Percentiles rank a stretch among this genome's conserved stretches.
Evolutionary conservation across 495 filamentous ascomycete species (phyloP).

Genomic region (Lepidopterella palustris): DNA sequence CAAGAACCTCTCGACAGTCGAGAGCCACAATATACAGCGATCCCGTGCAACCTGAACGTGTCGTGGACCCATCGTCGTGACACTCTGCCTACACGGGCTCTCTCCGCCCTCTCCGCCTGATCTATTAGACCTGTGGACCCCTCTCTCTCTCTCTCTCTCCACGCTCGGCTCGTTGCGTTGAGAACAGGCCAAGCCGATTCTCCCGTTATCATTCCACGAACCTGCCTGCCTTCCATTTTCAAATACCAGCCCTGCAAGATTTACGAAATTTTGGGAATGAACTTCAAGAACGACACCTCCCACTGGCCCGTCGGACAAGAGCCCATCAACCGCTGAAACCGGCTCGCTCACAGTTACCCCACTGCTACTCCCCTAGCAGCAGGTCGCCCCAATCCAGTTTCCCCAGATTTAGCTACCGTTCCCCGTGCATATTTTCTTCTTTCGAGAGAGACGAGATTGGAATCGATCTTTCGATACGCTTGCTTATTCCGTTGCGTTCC

Average conservation of each 20-base stretch:
- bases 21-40: background rate
- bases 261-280: conserved; percentile 29
- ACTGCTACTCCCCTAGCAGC: background rate
- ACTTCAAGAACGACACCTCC: conserved; percentile 35
- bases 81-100: background rate
- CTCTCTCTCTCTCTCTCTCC: no score
- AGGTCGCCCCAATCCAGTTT: background rate
- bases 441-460: conserved; percentile 6
- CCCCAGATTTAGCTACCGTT: background rate
- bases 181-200: background rate
- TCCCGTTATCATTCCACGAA: background rate
- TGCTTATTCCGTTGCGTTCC: conserved; percentile 26
- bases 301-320: conserved; percentile 39
- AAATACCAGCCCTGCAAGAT: background rate
- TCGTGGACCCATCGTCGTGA: conserved; percentile 8
- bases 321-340: conserved; percentile 32
- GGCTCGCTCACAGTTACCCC: conserved; percentile 1
- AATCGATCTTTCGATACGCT: conserved; percentile 28
- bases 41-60: conserved; percentile 1
- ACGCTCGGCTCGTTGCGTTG: background rate
- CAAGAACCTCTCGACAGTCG: no score
- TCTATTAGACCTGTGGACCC: background rate
- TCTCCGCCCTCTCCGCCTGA: background rate
- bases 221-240: background rate
- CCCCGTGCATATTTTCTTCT: conserved; percentile 6